A percentile compares a stretch with the other conserved stretches of the same genome.
Conservation (phyloP, 1,139 yeast species). For the Casaregolazyma lundiana region DNA sequence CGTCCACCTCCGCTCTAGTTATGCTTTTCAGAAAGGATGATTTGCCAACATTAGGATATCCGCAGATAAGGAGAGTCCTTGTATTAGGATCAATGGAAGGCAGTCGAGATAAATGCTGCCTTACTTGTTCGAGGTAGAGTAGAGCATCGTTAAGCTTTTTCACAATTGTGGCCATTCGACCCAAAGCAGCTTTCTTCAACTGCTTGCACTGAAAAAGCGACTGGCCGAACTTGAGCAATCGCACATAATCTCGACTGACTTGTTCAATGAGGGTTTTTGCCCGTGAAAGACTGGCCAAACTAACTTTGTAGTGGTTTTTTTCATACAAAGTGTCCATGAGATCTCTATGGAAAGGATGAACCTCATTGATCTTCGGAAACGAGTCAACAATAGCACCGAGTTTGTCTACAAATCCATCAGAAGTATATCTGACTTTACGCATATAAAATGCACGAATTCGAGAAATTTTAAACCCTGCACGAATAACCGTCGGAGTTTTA, state of each 20-base stretch:
- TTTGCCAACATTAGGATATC: conserved; percentile 98
- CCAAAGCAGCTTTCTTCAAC: conserved; percentile 95
- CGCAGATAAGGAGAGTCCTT: conserved; percentile 93
- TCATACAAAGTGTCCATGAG: conserved; percentile 96
- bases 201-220: conserved; percentile 97
- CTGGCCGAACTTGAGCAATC: conserved; percentile 94
- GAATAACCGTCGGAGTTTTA: conserved; percentile 95
- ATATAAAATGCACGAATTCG: conserved; percentile 97
- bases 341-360: conserved; percentile 98
- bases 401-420: conserved; percentile 93
- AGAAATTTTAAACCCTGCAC: conserved; percentile 94
- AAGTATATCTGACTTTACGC: conserved; percentile 94
- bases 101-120: conserved; percentile 97
- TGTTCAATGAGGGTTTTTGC: conserved; percentile 94
- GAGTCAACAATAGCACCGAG: conserved; percentile 78
- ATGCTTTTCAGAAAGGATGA: conserved; percentile 89
- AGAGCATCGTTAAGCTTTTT: conserved; percentile 94
- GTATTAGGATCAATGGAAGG: conserved; percentile 99
- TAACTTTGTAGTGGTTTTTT: conserved; percentile 95
- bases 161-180: conserved; percentile 98
- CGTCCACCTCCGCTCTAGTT: conserved; percentile 98
- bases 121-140: conserved; percentile 90
- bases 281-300: conserved; percentile 91
- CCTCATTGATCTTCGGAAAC: conserved; percentile 94
- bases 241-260: conserved; percentile 89